These are phyloP conservation scores for Spizellomyces sp. DNA, from an alignment of 192 early-diverging fungal genomes.

Conservation along the genomic window DNA sequence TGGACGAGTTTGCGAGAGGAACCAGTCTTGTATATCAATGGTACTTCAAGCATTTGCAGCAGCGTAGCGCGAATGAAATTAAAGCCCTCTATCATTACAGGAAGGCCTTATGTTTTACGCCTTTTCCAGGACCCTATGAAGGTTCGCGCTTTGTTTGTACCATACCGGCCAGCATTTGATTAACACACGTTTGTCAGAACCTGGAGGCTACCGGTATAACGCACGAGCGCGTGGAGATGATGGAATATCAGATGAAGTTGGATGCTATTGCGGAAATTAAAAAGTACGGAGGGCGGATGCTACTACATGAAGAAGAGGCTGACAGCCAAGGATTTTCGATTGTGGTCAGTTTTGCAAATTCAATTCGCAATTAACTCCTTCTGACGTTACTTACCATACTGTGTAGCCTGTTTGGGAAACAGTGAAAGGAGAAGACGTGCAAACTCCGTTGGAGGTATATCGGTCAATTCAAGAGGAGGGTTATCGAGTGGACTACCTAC, in stretches of 20 bases:
- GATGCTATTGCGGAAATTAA: conserved; percentile 55
- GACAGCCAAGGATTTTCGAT: conserved; percentile 44
- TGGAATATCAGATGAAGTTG: conserved; percentile 64
- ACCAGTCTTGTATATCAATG: conserved; percentile 65
- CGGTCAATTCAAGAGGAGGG: conserved; percentile 55
- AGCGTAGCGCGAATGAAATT: no score
- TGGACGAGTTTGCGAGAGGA: conserved; percentile 71
- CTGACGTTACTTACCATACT: not conserved
- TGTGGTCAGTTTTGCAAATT: conserved; percentile 38
- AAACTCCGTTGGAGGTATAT: conserved; percentile 63
- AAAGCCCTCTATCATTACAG: not conserved
- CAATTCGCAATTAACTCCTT: not conserved
- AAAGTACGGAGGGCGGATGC: conserved; percentile 51
- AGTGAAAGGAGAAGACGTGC: conserved; percentile 49
- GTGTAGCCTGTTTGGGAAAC: conserved; percentile 59
- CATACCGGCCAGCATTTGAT: not conserved
- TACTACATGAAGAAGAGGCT: conserved; percentile 62
- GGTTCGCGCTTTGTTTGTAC: not conserved
- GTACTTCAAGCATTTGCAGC: not conserved
- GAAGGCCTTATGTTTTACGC: conserved; percentile 60
- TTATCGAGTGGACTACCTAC: conserved; percentile 57
- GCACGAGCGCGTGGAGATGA: conserved; percentile 60
- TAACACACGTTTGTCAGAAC: conserved; percentile 32
- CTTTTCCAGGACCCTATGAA: conserved; percentile 64
- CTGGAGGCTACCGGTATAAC: conserved; percentile 67